These are phyloP conservation scores for Neoboletus subvelutipes DNA, from an alignment of 768 basidiomycete genomes.

Conservation along the genomic window DNA sequence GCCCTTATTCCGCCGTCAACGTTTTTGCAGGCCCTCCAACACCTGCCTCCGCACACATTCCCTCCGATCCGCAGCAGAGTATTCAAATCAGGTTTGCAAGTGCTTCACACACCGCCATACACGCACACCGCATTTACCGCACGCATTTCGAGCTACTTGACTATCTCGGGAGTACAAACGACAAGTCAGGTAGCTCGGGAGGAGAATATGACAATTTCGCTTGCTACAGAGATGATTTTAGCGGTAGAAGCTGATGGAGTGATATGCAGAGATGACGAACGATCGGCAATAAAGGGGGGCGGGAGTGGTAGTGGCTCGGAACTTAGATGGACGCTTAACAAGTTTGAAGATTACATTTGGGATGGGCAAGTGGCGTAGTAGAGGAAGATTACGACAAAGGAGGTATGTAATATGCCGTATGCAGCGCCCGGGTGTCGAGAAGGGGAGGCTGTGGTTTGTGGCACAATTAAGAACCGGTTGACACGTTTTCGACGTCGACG, in stretches of 20 bases:
- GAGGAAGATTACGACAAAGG: conserved; percentile 5
- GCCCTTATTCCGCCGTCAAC: conserved; percentile 90
- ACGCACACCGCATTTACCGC: conserved; percentile 64
- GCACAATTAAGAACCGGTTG: not conserved
- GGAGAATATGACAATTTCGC: conserved; percentile 69
- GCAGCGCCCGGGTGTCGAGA: conserved; percentile 12
- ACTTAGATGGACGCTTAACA: conserved; percentile 71
- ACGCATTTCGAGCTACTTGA: conserved; percentile 58
- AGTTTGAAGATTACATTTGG: conserved; percentile 69
- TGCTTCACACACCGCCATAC: conserved; percentile 83
- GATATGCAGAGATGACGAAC: conserved; percentile 73
- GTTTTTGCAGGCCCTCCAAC: conserved; percentile 72
- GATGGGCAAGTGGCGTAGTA: conserved; percentile 51
- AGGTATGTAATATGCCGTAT: conserved; percentile 5
- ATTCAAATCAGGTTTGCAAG: conserved; percentile 71
- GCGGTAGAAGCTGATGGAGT: conserved; percentile 69
- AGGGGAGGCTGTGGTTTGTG: conserved; percentile 13
- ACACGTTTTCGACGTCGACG: conserved; percentile 33
- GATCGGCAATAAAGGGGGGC: conserved; percentile 36
- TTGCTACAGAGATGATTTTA: conserved; percentile 76
- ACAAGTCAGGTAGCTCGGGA: conserved; percentile 69
- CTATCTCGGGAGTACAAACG: conserved; percentile 50
- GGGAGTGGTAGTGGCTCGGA: conserved; percentile 53
- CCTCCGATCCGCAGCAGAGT: conserved; percentile 67
- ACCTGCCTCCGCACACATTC: conserved; percentile 59